phyloP scores from a whole-genome alignment of 345 rosid genomes.

The Geranium brycei region DNA sequence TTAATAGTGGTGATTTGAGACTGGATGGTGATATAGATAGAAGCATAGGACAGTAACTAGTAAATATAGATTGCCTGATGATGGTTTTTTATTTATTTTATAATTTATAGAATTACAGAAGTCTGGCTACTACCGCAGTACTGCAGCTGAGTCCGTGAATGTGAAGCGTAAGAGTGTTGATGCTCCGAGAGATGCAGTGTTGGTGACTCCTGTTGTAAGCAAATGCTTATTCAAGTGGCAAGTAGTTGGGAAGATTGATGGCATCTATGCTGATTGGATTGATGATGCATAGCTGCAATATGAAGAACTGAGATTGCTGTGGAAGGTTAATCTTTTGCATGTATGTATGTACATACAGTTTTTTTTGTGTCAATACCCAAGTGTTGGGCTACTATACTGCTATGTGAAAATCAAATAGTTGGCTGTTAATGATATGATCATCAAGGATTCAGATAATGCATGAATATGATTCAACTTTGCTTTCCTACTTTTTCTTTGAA shows the following conservation, averaged over 20 bases:
- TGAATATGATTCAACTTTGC: no score
- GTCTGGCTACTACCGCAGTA: neutral
- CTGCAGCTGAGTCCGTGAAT: neutral
- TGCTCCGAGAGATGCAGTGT: neutral
- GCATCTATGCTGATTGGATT: conserved; percentile 19
- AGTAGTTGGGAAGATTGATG: conserved; percentile 5
- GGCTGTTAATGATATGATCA: no score
- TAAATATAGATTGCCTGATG: neutral
- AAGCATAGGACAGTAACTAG: neutral
- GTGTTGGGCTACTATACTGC: no score
- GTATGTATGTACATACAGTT: neutral
- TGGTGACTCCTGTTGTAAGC: neutral
- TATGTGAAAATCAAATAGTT: no score
- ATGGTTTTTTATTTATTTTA: neutral
- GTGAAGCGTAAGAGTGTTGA: neutral
- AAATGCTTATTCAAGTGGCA: conserved; percentile 4
- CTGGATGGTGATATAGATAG: no score
- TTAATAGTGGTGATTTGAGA: no score
- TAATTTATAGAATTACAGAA: neutral
- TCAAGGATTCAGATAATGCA: no score
- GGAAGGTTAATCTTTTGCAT: neutral
- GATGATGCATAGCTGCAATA: conserved; percentile 1
- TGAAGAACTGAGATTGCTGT: neutral
- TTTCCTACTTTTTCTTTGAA: no score
- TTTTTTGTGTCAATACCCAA: neutral